These are phyloP conservation scores for Rubus idaeus DNA, from an alignment of 306 rosid species.

Conservation along the genomic window DNA sequence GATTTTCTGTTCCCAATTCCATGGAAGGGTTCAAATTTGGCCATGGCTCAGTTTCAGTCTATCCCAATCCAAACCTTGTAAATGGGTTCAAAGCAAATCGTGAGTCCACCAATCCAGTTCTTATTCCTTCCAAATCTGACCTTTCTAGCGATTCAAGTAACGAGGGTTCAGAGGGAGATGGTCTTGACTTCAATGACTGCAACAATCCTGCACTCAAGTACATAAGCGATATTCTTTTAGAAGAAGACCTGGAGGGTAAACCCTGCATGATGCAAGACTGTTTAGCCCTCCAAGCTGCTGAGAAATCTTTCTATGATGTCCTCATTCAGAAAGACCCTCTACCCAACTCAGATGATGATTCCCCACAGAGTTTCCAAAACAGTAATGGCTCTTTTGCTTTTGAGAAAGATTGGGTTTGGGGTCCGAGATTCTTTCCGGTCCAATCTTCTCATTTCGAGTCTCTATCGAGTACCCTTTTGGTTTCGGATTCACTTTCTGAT, in stretches of 20 bases:
- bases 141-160: constrained; percentile 20
- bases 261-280: constrained; percentile 27
- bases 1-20: constrained; percentile 22
- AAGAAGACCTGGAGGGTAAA: constrained; percentile 31
- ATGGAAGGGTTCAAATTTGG: constrained; percentile 38
- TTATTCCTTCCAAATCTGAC: constrained; percentile 22
- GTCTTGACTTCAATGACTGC: constrained; percentile 22
- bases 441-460: constrained; percentile 33
- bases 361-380: constrained; percentile 1
- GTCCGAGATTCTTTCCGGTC: constrained; percentile 16
- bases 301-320: constrained; percentile 32
- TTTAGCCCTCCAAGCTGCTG: constrained; percentile 36
- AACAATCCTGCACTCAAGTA: constrained; percentile 34
- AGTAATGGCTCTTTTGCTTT: constrained; percentile 26
- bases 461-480: constrained; percentile 11
- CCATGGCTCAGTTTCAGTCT: constrained; percentile 28
- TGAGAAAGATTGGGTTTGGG: constrained; percentile 24
- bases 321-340: constrained; percentile 34
- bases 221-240: constrained; percentile 33
- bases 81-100: constrained; percentile 36
- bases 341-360: constrained; percentile 20
- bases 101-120: constrained; percentile 24
- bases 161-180: constrained; percentile 37
- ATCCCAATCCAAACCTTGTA: constrained; percentile 26
- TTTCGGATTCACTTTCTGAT: constrained; percentile 26